phyloP scores from a whole-genome alignment of 2,329 filamentous ascomycete genomes.

The Seiridium cupressi region DNA sequence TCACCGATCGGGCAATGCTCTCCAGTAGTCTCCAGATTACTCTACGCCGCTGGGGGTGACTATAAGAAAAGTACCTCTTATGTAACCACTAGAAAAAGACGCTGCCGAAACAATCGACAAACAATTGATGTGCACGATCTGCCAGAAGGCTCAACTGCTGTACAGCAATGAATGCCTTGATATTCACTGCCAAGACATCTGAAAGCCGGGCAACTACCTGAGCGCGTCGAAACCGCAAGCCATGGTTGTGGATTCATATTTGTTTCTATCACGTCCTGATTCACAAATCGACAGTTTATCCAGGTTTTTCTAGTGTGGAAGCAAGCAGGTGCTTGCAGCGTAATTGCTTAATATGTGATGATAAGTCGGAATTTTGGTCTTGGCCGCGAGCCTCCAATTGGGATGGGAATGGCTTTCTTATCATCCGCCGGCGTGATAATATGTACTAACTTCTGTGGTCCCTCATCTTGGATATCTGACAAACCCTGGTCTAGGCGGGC shows the following conservation, averaged over 20 bases:
- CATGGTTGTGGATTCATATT: too few species aligned
- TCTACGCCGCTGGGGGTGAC: neutral
- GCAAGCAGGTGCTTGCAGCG: too few species aligned
- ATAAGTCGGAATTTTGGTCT: too few species aligned
- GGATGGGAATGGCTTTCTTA: neutral
- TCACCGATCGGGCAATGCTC: neutral
- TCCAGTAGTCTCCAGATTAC: neutral
- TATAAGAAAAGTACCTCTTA: neutral
- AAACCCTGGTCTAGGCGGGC: neutral
- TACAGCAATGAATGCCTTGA: too few species aligned
- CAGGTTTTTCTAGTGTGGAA: too few species aligned
- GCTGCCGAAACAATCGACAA: neutral
- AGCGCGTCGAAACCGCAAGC: too few species aligned
- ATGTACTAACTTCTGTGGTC: neutral
- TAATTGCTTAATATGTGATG: too few species aligned
- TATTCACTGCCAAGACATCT: too few species aligned
- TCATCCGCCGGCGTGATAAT: neutral
- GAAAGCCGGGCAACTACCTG: too few species aligned
- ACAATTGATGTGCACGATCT: neutral
- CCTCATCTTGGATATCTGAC: conserved; percentile 8
- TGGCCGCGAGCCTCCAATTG: too few species aligned
- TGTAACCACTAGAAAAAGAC: neutral
- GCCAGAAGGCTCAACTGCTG: neutral
- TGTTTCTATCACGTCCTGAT: too few species aligned
- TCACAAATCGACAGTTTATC: too few species aligned